A percentile compares a stretch with the other conserved stretches of the same genome.
These are phyloP conservation scores for Oenanthe sinensis DNA, from an alignment of 129 eudicot genomes.

Conservation along the genomic window DNA sequence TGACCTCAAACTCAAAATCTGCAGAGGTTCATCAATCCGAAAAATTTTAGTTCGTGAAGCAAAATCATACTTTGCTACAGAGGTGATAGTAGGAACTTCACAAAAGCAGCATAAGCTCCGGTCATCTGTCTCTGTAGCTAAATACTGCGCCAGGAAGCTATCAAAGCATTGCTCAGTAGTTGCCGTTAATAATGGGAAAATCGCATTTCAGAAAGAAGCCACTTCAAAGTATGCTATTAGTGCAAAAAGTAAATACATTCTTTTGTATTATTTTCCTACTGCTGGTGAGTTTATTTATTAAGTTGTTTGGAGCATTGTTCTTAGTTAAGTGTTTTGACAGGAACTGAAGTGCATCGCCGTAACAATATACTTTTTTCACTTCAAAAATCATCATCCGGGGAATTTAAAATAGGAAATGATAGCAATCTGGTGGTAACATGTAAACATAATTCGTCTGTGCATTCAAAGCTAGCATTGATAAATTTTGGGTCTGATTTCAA, in stretches of 20 bases:
- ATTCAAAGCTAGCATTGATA: conserved; percentile 25
- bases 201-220: conserved; percentile 57
- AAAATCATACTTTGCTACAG: conserved; percentile 52
- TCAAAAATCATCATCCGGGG: conserved; percentile 45
- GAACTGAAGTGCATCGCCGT: conserved; percentile 33
- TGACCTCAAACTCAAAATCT: conserved; percentile 92
- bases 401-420: conserved; percentile 33
- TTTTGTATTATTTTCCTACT: neutral
- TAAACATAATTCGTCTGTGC: conserved; percentile 24
- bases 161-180: conserved; percentile 51
- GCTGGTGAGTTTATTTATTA: conserved; percentile 11
- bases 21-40: conserved; percentile 76
- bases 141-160: conserved; percentile 75
- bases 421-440: conserved; percentile 17
- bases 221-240: conserved; percentile 28
- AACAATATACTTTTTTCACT: conserved; percentile 44
- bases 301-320: conserved; percentile 14
- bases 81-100: conserved; percentile 69
- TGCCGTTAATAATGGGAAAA: conserved; percentile 83
- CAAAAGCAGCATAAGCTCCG: conserved; percentile 37
- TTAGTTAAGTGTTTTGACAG: conserved; percentile 21
- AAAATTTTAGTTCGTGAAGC: conserved; percentile 80
- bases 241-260: conserved; percentile 33
- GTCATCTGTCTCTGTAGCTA: conserved; percentile 77
- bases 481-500: conserved; percentile 18